Evolutionary conservation across 768 basidiomycete species (phyloP).

Genomic region (Rhizopogon roseolus): DNA sequence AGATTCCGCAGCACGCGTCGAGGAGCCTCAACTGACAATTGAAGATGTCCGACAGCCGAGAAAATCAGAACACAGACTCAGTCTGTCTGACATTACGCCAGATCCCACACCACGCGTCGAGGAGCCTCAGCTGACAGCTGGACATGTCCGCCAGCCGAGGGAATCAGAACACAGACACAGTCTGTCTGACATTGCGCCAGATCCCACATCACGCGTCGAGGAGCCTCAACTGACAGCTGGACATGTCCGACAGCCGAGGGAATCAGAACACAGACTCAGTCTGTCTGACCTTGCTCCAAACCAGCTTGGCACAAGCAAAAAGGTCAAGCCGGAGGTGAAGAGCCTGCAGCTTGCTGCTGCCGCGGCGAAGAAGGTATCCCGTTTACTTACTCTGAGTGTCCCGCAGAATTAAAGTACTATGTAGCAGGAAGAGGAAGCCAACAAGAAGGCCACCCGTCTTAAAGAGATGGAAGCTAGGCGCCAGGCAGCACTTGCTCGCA

Average conservation of each 20-base stretch:
- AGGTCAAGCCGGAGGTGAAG: conserved; percentile 72
- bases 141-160: conserved; percentile 2
- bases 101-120: conserved; percentile 11
- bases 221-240: conserved; percentile 1
- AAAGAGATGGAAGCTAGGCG: conserved; percentile 83
- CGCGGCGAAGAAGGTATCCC: conserved; percentile 82
- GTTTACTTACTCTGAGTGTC: neutral
- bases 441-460: conserved; percentile 67
- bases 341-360: conserved; percentile 77
- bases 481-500: conserved; percentile 64
- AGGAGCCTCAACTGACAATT: neutral
- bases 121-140: neutral
- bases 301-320: conserved; percentile 59
- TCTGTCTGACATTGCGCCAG: too few relatives aligned
- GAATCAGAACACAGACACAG: conserved; percentile 30
- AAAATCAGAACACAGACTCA: conserved; percentile 29
- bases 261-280: conserved; percentile 39
- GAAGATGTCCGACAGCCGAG: conserved; percentile 3
- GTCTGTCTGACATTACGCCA: too few relatives aligned
- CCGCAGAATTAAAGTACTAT: conserved; percentile 4
- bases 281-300: conserved; percentile 53
- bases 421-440: conserved; percentile 87
- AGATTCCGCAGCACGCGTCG: conserved; percentile 11
- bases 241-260: conserved; percentile 3
- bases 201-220: conserved; percentile 8